These are phyloP conservation scores for Phytophthora foliorum DNA, from an alignment of 352 stramenopile species.

Conservation along the genomic window DNA sequence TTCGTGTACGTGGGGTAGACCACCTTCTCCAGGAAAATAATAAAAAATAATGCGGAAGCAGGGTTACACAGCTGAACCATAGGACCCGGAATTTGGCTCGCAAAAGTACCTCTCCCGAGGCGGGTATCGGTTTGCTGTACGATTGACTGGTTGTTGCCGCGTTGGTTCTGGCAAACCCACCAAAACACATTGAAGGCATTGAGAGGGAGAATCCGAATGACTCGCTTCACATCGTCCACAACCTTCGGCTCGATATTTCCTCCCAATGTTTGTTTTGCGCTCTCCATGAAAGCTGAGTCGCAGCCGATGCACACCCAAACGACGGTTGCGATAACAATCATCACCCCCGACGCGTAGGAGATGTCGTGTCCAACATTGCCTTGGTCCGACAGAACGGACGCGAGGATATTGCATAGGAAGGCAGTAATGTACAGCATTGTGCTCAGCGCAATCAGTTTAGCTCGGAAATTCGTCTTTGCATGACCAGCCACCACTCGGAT, in stretches of 20 bases:
- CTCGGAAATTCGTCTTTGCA: conserved; percentile 23
- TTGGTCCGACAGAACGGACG: conserved; percentile 51
- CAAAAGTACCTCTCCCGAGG: conserved; percentile 28
- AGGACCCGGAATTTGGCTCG: conserved; percentile 53
- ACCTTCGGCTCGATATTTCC: conserved; percentile 29
- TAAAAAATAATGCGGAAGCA: conserved; percentile 24
- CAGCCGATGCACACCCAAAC: conserved; percentile 27
- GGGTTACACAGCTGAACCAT: conserved; percentile 55
- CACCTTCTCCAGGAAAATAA: conserved; percentile 43
- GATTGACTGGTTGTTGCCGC: conserved; percentile 70
- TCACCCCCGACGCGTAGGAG: conserved; percentile 44
- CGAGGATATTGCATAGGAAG: conserved; percentile 58
- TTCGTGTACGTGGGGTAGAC: conserved; percentile 47
- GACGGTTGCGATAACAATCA: conserved; percentile 44
- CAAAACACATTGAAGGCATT: conserved; percentile 45
- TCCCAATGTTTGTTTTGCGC: conserved; percentile 43
- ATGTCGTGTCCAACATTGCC: conserved; percentile 39
- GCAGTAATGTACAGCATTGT: conserved; percentile 40
- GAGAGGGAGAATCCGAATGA: conserved; percentile 38
- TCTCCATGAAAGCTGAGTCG: conserved; percentile 51
- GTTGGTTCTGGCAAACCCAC: conserved; percentile 61
- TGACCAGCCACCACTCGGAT: conserved; percentile 41
- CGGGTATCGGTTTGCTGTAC: conserved; percentile 65
- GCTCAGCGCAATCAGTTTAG: conserved; percentile 35
- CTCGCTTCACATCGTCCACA: conserved; percentile 13